A percentile compares a stretch with the other conserved stretches of the same genome.
Evolutionary conservation across 495 filamentous ascomycete genomes (phyloP).

Genomic region (Penicillium malachiteum): DNA sequence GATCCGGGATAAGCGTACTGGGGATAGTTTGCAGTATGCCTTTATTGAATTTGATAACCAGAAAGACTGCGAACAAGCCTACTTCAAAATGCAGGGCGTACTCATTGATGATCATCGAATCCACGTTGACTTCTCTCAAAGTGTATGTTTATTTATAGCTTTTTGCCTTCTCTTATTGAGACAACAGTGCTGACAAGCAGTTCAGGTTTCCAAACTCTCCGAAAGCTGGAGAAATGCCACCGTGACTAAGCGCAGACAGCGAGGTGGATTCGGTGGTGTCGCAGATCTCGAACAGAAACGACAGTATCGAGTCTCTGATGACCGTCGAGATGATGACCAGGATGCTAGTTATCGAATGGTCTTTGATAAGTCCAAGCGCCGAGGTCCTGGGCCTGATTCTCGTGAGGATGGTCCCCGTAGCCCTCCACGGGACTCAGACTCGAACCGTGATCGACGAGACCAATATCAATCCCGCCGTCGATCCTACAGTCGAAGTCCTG

Average conservation of each 20-base stretch:
- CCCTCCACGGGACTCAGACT: conserved; percentile 18
- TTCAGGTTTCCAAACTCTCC: conserved; percentile 74
- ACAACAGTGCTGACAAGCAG: conserved; percentile 21
- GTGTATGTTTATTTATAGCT: conserved; percentile 53
- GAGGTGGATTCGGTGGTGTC: conserved; percentile 89
- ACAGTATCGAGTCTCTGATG: conserved; percentile 74
- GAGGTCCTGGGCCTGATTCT: conserved; percentile 37
- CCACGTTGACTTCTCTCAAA: conserved; percentile 98
- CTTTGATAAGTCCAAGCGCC: conserved; percentile 61
- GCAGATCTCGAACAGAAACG: conserved; percentile 81
- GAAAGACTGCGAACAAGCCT: conserved; percentile 89
- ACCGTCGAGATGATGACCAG: conserved; percentile 45
- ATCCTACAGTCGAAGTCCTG: conserved; percentile 55
- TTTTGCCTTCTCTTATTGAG: background rate
- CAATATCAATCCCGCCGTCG: conserved; percentile 30
- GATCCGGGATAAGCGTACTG: conserved; percentile 89
- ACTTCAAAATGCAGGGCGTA: conserved; percentile 97
- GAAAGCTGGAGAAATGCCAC: conserved; percentile 86
- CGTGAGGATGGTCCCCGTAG: conserved; percentile 16
- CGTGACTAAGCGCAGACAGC: conserved; percentile 73
- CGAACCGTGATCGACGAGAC: conserved; percentile 31
- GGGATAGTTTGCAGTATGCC: conserved; percentile 94
- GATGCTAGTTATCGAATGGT: conserved; percentile 72
- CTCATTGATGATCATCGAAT: conserved; percentile 97
- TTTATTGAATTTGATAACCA: conserved; percentile 97